A percentile compares a stretch with the other conserved stretches of the same genome.
Evolutionary conservation across 2,329 filamentous ascomycete species (phyloP).

Genomic region (Epichloe glyceriae): DNA sequence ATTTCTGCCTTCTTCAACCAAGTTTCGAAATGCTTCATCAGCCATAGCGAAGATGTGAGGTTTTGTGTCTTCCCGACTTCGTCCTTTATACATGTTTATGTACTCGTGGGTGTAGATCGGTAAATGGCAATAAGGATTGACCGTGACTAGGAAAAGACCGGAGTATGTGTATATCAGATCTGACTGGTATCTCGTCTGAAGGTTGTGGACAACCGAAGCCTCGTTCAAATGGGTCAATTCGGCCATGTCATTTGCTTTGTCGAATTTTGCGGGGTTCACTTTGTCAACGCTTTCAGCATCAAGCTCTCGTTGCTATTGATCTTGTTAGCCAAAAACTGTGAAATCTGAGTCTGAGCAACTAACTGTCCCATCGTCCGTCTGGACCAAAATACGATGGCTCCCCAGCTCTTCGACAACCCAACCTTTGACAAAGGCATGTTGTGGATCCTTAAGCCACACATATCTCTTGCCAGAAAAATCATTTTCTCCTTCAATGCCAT

Average conservation of each 20-base stretch:
- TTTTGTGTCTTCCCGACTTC: slow-evolving; percentile 82
- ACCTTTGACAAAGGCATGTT: slow-evolving; percentile 80
- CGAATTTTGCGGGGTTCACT: slow-evolving; percentile 98
- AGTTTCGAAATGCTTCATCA: slow-evolving; percentile 87
- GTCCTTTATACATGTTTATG: slow-evolving; percentile 94
- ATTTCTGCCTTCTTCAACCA: slow-evolving; percentile 89
- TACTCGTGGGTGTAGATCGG: slow-evolving; percentile 96
- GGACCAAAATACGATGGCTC: slow-evolving; percentile 60
- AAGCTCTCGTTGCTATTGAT: slow-evolving; percentile 65
- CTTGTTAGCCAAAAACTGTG: slow-evolving; percentile 9
- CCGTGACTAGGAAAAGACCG: slow-evolving; percentile 87
- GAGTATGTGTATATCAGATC: slow-evolving; percentile 98
- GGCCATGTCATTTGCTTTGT: slow-evolving; percentile 98
- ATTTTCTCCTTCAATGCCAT: slow-evolving; percentile 87
- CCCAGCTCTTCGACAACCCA: slow-evolving; percentile 77
- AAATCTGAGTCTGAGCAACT: slow-evolving; percentile 20
- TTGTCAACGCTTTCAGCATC: slow-evolving; percentile 86
- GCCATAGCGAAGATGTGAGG: slow-evolving; percentile 98
- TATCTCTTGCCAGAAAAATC: slow-evolving; percentile 98
- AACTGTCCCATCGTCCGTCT: slow-evolving; percentile 86
- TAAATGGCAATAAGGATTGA: slow-evolving; percentile 90
- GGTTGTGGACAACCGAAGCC: slow-evolving; percentile 92
- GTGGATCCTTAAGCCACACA: slow-evolving; percentile 86
- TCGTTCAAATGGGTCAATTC: slow-evolving; percentile 97
- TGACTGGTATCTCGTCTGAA: slow-evolving; percentile 87